Evolutionary conservation across 805 yeast species (phyloP).

Genomic region (Pachysolen tannophilus): DNA sequence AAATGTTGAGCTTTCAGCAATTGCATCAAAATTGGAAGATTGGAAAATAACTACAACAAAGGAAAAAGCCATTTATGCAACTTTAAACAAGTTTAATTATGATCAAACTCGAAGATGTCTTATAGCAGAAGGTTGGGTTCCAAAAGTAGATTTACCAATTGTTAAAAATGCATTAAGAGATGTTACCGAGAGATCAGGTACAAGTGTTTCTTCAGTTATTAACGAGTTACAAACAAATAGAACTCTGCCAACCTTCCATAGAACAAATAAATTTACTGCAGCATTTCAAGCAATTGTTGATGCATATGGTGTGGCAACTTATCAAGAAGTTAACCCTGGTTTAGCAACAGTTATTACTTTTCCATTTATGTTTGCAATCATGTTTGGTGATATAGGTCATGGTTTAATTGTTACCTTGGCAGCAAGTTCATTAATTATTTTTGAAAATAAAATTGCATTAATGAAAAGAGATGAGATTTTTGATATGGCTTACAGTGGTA

Average conservation of each 20-base stretch:
- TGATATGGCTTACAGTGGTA: conserved; percentile 92
- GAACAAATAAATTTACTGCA: conserved; percentile 87
- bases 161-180: conserved; percentile 62
- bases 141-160: conserved; percentile 62
- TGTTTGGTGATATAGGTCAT: conserved; percentile 99
- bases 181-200: conserved; percentile 42
- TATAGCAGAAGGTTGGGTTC: conserved; percentile 96
- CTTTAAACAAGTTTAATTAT: conserved; percentile 72
- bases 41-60: conserved; percentile 68
- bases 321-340: conserved; percentile 95
- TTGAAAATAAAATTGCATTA: conserved; percentile 62
- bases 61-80: conserved; percentile 77
- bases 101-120: conserved; percentile 80
- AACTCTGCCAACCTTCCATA: conserved; percentile 91
- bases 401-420: conserved; percentile 77
- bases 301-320: conserved; percentile 89
- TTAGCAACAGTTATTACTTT: conserved; percentile 90
- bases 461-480: conserved; percentile 85
- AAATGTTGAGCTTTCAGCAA: conserved; percentile 67
- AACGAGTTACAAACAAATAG: conserved; percentile 65
- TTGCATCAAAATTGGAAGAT: conserved; percentile 63
- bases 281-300: conserved; percentile 94
- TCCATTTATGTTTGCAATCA: conserved; percentile 97
- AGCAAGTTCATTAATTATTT: conserved; percentile 60
- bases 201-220: conserved; percentile 40